A percentile compares a stretch with the other conserved stretches of the same genome.
These are phyloP conservation scores for Colletotrichum spaethianum DNA, from an alignment of 2,329 filamentous ascomycete genomes.

Conservation along the genomic window DNA sequence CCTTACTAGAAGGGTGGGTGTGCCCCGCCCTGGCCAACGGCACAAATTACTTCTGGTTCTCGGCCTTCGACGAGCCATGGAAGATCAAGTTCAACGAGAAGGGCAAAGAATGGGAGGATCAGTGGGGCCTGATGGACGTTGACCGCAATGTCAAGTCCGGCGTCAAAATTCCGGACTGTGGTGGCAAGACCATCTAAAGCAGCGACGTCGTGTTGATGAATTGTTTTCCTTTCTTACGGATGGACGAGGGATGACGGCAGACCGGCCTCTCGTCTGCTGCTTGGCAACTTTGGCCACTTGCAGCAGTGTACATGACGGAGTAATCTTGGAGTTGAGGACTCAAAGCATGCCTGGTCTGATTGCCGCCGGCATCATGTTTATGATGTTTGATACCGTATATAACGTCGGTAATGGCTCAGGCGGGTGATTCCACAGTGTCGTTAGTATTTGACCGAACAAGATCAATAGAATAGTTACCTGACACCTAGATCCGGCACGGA, in stretches of 20 bases:
- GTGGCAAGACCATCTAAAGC: slow-evolving; percentile 74
- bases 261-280: slow-evolving; percentile 20
- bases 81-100: slow-evolving; percentile 81
- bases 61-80: slow-evolving; percentile 97
- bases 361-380: slow-evolving; percentile 30
- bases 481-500: not conserved
- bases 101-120: slow-evolving; percentile 88
- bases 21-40: slow-evolving; percentile 84
- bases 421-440: slow-evolving; percentile 7
- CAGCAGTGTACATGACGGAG: slow-evolving; percentile 38
- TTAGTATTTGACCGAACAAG: slow-evolving; percentile 5
- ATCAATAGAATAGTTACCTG: slow-evolving; percentile 19
- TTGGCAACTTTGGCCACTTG: not conserved
- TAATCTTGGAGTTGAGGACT: slow-evolving; percentile 30
- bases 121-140: slow-evolving; percentile 93
- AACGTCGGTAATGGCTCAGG: slow-evolving; percentile 19
- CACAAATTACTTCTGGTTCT: slow-evolving; percentile 98
- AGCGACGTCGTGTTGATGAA: not conserved
- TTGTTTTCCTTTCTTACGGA: slow-evolving; percentile 5
- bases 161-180: slow-evolving; percentile 89
- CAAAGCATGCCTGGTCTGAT: slow-evolving; percentile 17
- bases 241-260: slow-evolving; percentile 18
- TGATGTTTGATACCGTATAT: slow-evolving; percentile 39
- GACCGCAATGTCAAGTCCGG: slow-evolving; percentile 87
- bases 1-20: slow-evolving; percentile 89